phyloP scores from a whole-genome alignment of 148 eudicot species.

The Tetragonia tetragonoides region DNA sequence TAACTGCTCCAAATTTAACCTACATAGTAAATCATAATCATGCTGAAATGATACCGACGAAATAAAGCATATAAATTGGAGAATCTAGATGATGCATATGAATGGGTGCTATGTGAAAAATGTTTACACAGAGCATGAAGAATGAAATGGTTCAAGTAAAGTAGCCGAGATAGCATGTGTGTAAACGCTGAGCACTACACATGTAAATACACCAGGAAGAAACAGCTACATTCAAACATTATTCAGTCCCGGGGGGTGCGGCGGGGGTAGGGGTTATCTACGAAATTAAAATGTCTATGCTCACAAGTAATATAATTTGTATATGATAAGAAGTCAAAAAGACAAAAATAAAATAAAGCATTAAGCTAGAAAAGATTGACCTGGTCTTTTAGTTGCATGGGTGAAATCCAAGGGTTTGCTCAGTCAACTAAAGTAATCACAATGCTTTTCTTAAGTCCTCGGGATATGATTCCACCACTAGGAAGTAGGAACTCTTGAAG shows the following conservation, averaged over 20 bases:
- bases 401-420: conserved; percentile 13
- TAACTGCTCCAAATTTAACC: neutral
- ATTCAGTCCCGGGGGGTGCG: conserved; percentile 19
- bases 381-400: conserved; percentile 19
- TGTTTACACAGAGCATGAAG: too few relatives aligned
- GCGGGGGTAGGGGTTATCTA: conserved; percentile 9
- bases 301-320: neutral
- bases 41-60: neutral
- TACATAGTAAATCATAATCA: neutral
- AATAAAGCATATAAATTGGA: neutral
- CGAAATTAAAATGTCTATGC: neutral
- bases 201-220: neutral
- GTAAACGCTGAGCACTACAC: neutral
- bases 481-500: neutral
- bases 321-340: conserved; percentile 17
- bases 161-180: neutral
- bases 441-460: conserved; percentile 19
- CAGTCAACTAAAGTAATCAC: conserved; percentile 32
- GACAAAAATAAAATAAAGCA: conserved; percentile 2
- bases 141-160: neutral
- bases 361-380: conserved; percentile 29
- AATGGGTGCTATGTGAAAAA: neutral
- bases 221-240: conserved; percentile 2
- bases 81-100: neutral
- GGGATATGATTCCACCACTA: conserved; percentile 17